Evolutionary conservation across 495 filamentous ascomycete genomes (phyloP), one percentile per base, ranked within the genome.

Genomic region (Hypoxylon lenormandii): DNA sequence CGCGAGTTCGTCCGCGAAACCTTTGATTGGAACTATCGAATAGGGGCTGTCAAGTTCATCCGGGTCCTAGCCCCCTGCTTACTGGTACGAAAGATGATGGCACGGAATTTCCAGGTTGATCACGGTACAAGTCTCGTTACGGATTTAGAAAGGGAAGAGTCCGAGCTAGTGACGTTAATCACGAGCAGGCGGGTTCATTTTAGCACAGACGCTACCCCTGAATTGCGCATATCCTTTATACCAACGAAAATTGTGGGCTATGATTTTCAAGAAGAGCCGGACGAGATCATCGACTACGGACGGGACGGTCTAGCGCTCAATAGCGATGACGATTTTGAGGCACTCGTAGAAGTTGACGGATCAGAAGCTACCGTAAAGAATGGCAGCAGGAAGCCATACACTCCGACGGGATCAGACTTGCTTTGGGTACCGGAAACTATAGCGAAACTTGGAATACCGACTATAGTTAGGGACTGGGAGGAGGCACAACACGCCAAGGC

Each of bases 11-110:
- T 90, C 8, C 82, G 86, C 0, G 87, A 94, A 47, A 86, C 90
- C 0, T 97, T 98, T 59, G 91, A 94, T 53, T 98, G 95, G 95
- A 86, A 81, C 2, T 89, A 88, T 68, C 84, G 85, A 28, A 84
- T 82, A 40, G 96, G 94, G 0, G 93, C 94, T 3, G 86, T 89
- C 60, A 96, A 97, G 69, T 90, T 96, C 54, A 91, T 97, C 45
- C 85, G 88, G 23, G 89, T 90, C 37, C 78, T 98, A 22, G 92
- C 93, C 0, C 91, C 93, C 15, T 89, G 90, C 30, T 78, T 97
- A 5, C 77, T 97, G 43, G 84, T 89, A 0, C 85, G 88, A 47
- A 84, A 85, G 61, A 80, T 97, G 22, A 81, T 87, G 11, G 48
- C 74, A 15, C 77, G 74, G n/a, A 74, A 72, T 19, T 43, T 28